Evolutionary conservation across 192 early-diverging fungal species (phyloP).

Genomic region (Phlyctochytrium bullatum): DNA sequence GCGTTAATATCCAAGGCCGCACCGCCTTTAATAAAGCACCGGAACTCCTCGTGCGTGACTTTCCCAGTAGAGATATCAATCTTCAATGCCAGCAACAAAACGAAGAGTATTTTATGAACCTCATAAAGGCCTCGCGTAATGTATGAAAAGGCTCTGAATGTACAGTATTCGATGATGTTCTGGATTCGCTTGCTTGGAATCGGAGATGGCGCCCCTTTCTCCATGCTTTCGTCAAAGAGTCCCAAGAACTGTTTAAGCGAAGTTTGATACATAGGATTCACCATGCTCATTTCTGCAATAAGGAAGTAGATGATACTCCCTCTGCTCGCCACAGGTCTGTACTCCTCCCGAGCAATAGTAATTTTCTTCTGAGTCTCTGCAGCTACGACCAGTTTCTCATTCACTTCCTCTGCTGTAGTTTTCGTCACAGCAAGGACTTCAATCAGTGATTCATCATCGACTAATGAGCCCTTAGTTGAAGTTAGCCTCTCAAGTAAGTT

Average conservation of each 20-base stretch:
- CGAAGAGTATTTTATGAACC: slow-evolving; percentile 62
- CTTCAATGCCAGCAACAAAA: slow-evolving; percentile 58
- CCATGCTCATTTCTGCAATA: slow-evolving; percentile 69
- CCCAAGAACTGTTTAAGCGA: slow-evolving; percentile 65
- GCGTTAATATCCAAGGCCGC: slow-evolving; percentile 65
- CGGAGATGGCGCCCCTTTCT: slow-evolving; percentile 59
- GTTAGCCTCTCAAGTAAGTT: slow-evolving; percentile 62
- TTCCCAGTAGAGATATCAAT: slow-evolving; percentile 58
- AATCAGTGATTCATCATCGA: slow-evolving; percentile 67
- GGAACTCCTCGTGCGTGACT: slow-evolving; percentile 59
- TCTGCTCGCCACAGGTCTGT: slow-evolving; percentile 58
- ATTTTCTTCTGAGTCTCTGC: slow-evolving; percentile 71
- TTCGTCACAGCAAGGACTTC: slow-evolving; percentile 65
- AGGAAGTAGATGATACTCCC: slow-evolving; percentile 66
- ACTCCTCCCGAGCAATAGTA: slow-evolving; percentile 61
- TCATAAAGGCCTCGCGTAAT: slow-evolving; percentile 61
- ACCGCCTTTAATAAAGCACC: slow-evolving; percentile 64
- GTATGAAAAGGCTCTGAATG: slow-evolving; percentile 59
- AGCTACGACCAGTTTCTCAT: slow-evolving; percentile 62
- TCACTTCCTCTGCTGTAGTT: slow-evolving; percentile 63
- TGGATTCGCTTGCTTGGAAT: slow-evolving; percentile 65
- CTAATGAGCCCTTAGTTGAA: slow-evolving; percentile 63
- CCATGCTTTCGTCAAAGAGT: slow-evolving; percentile 68
- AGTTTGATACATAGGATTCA: slow-evolving; percentile 67
- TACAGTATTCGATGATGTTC: slow-evolving; percentile 68